Percentiles rank a stretch among this genome's conserved stretches.
Evolutionary conservation across 192 early-diverging fungal species (phyloP).

Genomic region (Piromyces finnis): DNA sequence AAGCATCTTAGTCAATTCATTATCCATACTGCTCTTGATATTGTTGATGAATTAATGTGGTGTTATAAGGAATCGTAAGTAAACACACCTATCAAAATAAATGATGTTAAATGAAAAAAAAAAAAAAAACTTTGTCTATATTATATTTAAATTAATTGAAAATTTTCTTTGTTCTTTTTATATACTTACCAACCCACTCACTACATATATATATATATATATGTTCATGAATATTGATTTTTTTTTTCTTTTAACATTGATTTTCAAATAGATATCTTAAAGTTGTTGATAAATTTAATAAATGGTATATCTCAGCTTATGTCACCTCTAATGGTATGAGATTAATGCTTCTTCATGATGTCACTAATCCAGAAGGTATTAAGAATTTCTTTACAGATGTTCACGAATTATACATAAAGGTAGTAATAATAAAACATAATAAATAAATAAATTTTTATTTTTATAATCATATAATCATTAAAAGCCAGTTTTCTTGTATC

Average conservation of each 20-base stretch:
- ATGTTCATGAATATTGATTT: neutral
- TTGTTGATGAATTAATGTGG: slow-evolving; percentile 90
- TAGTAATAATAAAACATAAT: slow-evolving; percentile 8
- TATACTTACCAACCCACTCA: no score
- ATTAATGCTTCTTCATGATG: slow-evolving; percentile 68
- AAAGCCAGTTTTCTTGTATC: no score
- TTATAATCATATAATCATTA: no score
- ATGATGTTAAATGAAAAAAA: neutral
- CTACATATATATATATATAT: no score
- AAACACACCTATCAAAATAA: no score
- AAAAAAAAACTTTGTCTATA: no score
- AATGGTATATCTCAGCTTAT: slow-evolving; percentile 79
- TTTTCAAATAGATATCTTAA: slow-evolving; percentile 59
- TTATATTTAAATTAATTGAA: no score
- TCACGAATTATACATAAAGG: slow-evolving; percentile 79
- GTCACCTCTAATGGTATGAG: slow-evolving; percentile 75
- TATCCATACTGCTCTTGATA: slow-evolving; percentile 86
- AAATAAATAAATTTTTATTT: no score
- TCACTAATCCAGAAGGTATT: slow-evolving; percentile 57
- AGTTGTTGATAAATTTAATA: slow-evolving; percentile 87
- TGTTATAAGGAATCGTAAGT: slow-evolving; percentile 60
- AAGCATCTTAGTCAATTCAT: slow-evolving; percentile 92
- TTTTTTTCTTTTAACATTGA: neutral
- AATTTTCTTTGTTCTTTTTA: no score
- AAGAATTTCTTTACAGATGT: slow-evolving; percentile 62